A percentile compares a stretch with the other conserved stretches of the same genome.
These are phyloP conservation scores for Trypanosoma mega DNA, from an alignment of 208 protist species.

Conservation along the genomic window DNA sequence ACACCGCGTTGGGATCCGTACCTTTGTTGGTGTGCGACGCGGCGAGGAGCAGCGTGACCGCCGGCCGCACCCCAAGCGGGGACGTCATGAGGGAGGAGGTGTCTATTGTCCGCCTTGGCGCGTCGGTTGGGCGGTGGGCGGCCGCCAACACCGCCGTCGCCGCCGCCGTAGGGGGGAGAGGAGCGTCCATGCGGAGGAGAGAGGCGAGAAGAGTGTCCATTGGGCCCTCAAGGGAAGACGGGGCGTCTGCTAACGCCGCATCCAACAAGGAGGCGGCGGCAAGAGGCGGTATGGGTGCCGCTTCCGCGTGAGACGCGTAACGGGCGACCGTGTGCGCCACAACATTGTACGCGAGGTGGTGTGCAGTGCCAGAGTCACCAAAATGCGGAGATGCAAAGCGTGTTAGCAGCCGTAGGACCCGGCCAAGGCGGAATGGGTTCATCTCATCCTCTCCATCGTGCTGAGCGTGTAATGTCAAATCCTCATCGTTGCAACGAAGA, in stretches of 20 bases:
- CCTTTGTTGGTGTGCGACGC: slow-evolving; percentile 1
- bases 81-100: too few species aligned
- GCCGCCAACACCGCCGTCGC: too few species aligned
- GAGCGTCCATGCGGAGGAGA: too few species aligned
- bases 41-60: slow-evolving; percentile 29
- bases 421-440: neutral
- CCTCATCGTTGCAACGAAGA: neutral
- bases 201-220: too few species aligned
- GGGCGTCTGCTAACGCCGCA: slow-evolving; percentile 15
- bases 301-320: neutral
- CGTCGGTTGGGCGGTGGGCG: too few species aligned
- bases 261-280: too few species aligned
- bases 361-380: neutral
- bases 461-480: too few species aligned
- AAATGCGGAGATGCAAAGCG: neutral
- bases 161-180: too few species aligned
- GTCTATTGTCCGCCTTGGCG: too few species aligned
- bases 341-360: neutral
- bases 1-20: slow-evolving; percentile 15
- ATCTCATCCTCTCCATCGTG: too few species aligned
- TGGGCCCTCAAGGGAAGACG: too few species aligned
- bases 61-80: slow-evolving; percentile 25
- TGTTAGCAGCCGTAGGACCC: neutral
- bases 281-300: too few species aligned
- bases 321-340: neutral